Percentiles rank a stretch among this genome's conserved stretches.
Evolutionary conservation across 2,329 filamentous ascomycete species (phyloP).

Genomic region (Phaeosphaeria sp.): DNA sequence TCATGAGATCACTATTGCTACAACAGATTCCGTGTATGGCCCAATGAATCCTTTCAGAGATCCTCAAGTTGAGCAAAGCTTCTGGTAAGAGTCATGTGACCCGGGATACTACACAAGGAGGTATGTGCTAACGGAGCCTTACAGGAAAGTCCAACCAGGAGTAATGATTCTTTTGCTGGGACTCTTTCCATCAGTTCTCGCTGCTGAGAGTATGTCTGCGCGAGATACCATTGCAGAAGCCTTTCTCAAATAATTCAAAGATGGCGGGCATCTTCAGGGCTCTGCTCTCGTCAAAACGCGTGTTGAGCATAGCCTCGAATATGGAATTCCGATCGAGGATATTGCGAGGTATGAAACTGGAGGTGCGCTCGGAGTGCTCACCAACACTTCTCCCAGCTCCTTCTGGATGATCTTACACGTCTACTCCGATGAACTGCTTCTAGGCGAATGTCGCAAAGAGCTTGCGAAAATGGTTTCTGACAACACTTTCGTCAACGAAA

Average conservation of each 20-base stretch:
- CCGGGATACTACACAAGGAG: too few relatives aligned
- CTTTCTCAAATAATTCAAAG: constrained; percentile 48
- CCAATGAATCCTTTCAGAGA: constrained; percentile 46
- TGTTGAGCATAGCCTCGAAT: constrained; percentile 33
- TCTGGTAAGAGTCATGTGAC: constrained; percentile 34
- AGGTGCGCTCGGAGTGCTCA: constrained; percentile 42
- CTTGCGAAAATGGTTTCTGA: not conserved
- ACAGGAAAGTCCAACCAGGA: constrained; percentile 21
- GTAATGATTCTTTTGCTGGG: constrained; percentile 13
- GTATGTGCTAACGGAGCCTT: too few relatives aligned
- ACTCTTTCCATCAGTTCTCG: constrained; percentile 28
- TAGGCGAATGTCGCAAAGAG: constrained; percentile 34
- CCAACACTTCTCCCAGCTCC: constrained; percentile 44
- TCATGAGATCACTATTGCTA: constrained; percentile 39
- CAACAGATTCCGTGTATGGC: constrained; percentile 47
- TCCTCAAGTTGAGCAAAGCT: constrained; percentile 33
- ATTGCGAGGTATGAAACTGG: constrained; percentile 49
- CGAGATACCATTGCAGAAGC: constrained; percentile 40
- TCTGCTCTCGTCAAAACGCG: constrained; percentile 43
- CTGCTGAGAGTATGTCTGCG: constrained; percentile 32
- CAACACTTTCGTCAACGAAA: not conserved
- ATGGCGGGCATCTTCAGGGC: constrained; percentile 34
- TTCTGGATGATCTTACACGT: constrained; percentile 50
- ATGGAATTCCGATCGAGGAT: constrained; percentile 41
- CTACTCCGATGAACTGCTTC: constrained; percentile 35